phyloP scores from a whole-genome alignment of 2,329 filamentous ascomycete species.

The Microsporum canis region DNA sequence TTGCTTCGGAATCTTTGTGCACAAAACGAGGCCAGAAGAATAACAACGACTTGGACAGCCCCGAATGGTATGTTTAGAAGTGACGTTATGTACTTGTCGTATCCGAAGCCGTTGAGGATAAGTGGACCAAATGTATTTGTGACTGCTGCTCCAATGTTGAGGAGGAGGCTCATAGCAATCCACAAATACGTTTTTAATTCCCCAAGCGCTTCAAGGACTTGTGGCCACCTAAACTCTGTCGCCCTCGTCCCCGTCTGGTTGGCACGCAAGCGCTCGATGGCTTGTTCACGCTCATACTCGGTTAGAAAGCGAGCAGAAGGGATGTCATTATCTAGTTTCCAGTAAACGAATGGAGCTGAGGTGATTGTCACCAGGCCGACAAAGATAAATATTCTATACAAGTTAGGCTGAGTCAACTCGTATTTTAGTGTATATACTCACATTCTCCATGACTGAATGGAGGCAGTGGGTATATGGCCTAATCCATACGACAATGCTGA shows the following conservation, averaged over 20 bases:
- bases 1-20: conserved; percentile 44
- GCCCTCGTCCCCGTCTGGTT: conserved; percentile 40
- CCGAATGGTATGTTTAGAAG: conserved; percentile 59
- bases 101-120: conserved; percentile 51
- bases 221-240: conserved; percentile 37
- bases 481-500: conserved; percentile 47
- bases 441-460: conserved; percentile 43
- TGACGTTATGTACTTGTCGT: conserved; percentile 46
- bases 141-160: conserved; percentile 54
- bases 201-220: conserved; percentile 32
- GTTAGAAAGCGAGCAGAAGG: conserved; percentile 40
- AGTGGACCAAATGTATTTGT: conserved; percentile 55
- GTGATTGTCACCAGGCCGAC: conserved; percentile 50
- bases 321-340: conserved; percentile 48
- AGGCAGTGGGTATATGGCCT: conserved; percentile 40
- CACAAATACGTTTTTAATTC: conserved; percentile 47
- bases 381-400: conserved; percentile 45
- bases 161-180: conserved; percentile 48
- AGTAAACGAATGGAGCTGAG: conserved; percentile 49
- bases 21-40: conserved; percentile 45
- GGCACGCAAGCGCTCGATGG: conserved; percentile 39
- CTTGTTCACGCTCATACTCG: conserved; percentile 36
- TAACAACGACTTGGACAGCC: conserved; percentile 48
- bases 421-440: conserved; percentile 14
- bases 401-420: not conserved